These are phyloP conservation scores for Lupinus albus DNA, from an alignment of 306 rosid species.

Conservation along the genomic window DNA sequence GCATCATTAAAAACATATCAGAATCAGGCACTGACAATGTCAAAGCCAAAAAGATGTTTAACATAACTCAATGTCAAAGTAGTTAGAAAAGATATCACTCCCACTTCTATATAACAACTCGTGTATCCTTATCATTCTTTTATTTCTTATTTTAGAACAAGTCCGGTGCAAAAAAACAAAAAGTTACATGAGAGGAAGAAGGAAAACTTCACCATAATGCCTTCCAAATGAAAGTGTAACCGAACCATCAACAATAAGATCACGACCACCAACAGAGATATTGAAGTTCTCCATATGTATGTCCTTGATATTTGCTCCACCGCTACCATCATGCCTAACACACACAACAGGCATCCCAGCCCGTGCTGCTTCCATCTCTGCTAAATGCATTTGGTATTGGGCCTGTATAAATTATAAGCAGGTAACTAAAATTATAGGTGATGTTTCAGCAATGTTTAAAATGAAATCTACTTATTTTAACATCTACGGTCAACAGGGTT, in stretches of 20 bases:
- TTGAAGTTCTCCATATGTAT: conserved; percentile 86
- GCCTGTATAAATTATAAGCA: conserved; percentile 50
- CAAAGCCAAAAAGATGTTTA: neutral
- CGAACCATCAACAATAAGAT: conserved; percentile 87
- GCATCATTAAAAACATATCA: conserved; percentile 5
- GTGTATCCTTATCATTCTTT: neutral
- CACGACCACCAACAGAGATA: conserved; percentile 96
- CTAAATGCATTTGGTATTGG: conserved; percentile 82
- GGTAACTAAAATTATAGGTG: conserved; percentile 1
- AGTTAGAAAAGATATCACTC: neutral
- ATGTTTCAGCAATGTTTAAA: neutral
- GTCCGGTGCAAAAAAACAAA: neutral
- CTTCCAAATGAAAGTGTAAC: conserved; percentile 92
- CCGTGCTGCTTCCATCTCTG: conserved; percentile 90
- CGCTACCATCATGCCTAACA: conserved; percentile 69
- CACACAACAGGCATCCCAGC: conserved; percentile 90
- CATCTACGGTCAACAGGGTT: neutral
- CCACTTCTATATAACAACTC: neutral
- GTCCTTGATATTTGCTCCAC: conserved; percentile 83
- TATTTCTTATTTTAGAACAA: neutral
- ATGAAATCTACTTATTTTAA: neutral
- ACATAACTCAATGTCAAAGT: neutral
- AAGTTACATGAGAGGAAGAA: neutral
- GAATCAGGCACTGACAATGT: neutral
- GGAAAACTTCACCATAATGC: conserved; percentile 74